These are phyloP conservation scores for Cardamine chenopodiifolia DNA, from an alignment of 345 rosid genomes.

Conservation along the genomic window DNA sequence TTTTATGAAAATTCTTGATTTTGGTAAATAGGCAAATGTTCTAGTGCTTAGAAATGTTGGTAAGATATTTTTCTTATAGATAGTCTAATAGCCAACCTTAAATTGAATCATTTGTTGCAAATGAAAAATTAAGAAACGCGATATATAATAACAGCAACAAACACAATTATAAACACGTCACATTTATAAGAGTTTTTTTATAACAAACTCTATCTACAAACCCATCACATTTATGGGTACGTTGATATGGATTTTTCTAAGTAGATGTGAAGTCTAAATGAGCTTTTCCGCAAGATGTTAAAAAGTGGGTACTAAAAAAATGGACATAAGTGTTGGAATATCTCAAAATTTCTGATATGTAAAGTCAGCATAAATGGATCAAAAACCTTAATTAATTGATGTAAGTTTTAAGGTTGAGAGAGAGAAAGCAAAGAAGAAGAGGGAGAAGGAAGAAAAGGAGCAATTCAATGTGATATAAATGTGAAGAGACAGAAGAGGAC, in stretches of 20 bases:
- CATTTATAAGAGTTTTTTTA: constrained; percentile 18
- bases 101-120: neutral
- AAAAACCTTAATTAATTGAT: constrained; percentile 39
- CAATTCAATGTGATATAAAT: constrained; percentile 39
- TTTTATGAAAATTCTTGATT: too few relatives aligned
- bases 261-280: constrained; percentile 35
- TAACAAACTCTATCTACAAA: constrained; percentile 31
- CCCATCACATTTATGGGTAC: constrained; percentile 30
- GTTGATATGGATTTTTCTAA: constrained; percentile 37
- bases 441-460: constrained; percentile 2
- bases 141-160: neutral
- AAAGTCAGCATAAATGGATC: constrained; percentile 43
- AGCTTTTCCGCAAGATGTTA: constrained; percentile 17
- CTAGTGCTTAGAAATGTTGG: neutral
- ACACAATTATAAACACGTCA: constrained; percentile 21
- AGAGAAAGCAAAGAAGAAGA: neutral
- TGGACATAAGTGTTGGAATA: constrained; percentile 36
- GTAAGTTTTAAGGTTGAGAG: constrained; percentile 38
- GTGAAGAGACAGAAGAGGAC: constrained; percentile 50
- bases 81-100: neutral
- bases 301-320: constrained; percentile 3
- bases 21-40: neutral
- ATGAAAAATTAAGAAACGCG: constrained; percentile 1
- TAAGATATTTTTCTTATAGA: neutral
- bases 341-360: constrained; percentile 19